A percentile compares a stretch with the other conserved stretches of the same genome.
phyloP scores from a whole-genome alignment of 164 flowering plant genomes.

The Protea cynaroides region DNA sequence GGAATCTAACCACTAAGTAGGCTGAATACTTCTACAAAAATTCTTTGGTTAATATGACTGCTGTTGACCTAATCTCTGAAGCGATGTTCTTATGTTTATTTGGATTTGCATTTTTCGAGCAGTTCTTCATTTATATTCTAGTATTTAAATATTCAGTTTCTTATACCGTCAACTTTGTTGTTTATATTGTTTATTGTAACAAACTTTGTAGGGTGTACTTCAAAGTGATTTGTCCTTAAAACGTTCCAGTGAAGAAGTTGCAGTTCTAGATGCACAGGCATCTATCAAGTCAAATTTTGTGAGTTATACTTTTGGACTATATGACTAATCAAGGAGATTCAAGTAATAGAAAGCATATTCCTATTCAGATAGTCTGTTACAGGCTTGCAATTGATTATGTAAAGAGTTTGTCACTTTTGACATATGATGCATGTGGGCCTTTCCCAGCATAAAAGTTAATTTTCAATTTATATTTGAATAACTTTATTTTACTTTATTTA shows the following conservation, averaged over 20 bases:
- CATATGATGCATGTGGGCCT: no score
- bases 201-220: constrained; percentile 46
- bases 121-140: background rate
- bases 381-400: no score
- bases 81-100: background rate
- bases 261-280: constrained; percentile 47
- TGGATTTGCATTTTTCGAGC: background rate
- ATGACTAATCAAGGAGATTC: background rate
- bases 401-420: no score
- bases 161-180: background rate
- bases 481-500: background rate
- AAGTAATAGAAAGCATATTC: background rate
- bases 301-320: constrained; percentile 23
- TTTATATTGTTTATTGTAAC: background rate
- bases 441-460: background rate
- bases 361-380: background rate
- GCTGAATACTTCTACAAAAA: background rate
- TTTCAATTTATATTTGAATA: background rate
- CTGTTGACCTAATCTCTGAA: background rate
- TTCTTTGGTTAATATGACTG: background rate
- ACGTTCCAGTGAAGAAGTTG: constrained; percentile 60
- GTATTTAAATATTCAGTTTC: background rate
- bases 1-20: no score
- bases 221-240: constrained; percentile 47
- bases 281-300: constrained; percentile 66